Base-by-base conservation (phyloP, 1,284 basidiomycete species). In the Tetrapyrgos nigripes region DNA sequence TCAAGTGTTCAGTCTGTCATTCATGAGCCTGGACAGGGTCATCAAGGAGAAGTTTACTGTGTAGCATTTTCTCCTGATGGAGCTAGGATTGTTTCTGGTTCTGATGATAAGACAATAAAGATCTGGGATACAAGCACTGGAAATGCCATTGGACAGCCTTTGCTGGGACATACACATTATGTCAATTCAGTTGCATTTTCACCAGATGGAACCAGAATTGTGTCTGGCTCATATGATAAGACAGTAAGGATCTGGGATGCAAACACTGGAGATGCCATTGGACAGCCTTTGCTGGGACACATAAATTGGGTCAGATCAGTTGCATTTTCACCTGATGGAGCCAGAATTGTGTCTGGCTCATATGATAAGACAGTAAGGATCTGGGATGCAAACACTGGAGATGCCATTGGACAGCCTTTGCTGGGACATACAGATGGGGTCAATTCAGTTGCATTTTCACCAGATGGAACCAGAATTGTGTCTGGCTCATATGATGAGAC, bases 61-160 rank as follows among this genome's bases (percentile, higher is more conserved):
- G n/a, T n/a, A n/a, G n/a, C n/a, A n/a, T n/a, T n/a, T n/a, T n/a
- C n/a, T n/a, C n/a, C n/a, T n/a, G n/a, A n/a, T n/a, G n/a, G n/a
- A n/a, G n/a, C n/a, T n/a, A n/a, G n/a, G n/a, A n/a, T n/a, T n/a
- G n/a, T n/a, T n/a, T n/a, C n/a, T n/a, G n/a, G n/a, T 14, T 55
- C 62, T 6, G 57, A 61, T 40, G 69, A 70, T 58, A 44, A 49
- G 1, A 58, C 58, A 6, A 54, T 72, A 21, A 53, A 64, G 23
- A 28, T 71, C 3, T 73, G 70, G 70, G 60, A 70, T 51, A 55
- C 62, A 1, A 27, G 13, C 10, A 64, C 50, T 49, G 61, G 64
- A 6, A 37, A 31, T 19, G 13, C 53, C n/a, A 19, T 52, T 10
- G 44, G 48, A 4, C 14, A 43, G 13, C 31, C 31, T 33, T 14